Conservation (phyloP, 768 basidiomycete genomes). For the Russula dissimulans region DNA sequence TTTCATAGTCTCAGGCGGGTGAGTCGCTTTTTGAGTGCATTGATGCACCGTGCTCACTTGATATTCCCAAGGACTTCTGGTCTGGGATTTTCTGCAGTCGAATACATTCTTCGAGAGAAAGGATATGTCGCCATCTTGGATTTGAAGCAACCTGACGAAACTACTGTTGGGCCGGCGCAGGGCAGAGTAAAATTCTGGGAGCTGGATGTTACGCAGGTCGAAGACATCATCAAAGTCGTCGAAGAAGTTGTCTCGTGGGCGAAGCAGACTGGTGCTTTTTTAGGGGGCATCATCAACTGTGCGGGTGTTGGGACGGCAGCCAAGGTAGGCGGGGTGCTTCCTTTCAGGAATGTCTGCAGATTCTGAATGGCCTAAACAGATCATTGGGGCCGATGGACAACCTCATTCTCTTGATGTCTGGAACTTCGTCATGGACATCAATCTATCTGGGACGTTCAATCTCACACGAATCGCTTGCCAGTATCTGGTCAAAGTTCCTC, state of each 20-base stretch:
- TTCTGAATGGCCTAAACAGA: slow-evolving; percentile 25
- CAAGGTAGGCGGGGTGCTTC: slow-evolving; percentile 16
- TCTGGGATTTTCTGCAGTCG: slow-evolving; percentile 44
- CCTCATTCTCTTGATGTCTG: slow-evolving; percentile 44
- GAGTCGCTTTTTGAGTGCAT: slow-evolving; percentile 15
- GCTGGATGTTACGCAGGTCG: slow-evolving; percentile 23
- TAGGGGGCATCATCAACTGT: slow-evolving; percentile 54
- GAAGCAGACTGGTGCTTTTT: slow-evolving; percentile 30
- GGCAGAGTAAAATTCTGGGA: slow-evolving; percentile 15
- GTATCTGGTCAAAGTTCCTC: slow-evolving; percentile 38
- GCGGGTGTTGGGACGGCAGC: slow-evolving; percentile 41
- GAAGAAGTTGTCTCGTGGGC: slow-evolving; percentile 20
- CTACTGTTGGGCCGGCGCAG: background rate
- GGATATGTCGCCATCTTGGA: slow-evolving; percentile 39
- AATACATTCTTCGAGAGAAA: slow-evolving; percentile 33
- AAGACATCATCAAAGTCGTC: slow-evolving; percentile 24
- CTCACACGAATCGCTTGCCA: slow-evolving; percentile 45
- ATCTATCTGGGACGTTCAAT: slow-evolving; percentile 52
- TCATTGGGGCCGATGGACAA: slow-evolving; percentile 38
- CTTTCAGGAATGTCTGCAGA: background rate
- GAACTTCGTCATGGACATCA: slow-evolving; percentile 43
- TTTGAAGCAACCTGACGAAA: slow-evolving; percentile 28
- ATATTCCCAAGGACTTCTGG: slow-evolving; percentile 40
- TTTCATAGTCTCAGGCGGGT: slow-evolving; percentile 52
- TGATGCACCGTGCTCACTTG: background rate